Conservation (phyloP, 179 eudicot genomes). For the Actinidia arguta region DNA sequence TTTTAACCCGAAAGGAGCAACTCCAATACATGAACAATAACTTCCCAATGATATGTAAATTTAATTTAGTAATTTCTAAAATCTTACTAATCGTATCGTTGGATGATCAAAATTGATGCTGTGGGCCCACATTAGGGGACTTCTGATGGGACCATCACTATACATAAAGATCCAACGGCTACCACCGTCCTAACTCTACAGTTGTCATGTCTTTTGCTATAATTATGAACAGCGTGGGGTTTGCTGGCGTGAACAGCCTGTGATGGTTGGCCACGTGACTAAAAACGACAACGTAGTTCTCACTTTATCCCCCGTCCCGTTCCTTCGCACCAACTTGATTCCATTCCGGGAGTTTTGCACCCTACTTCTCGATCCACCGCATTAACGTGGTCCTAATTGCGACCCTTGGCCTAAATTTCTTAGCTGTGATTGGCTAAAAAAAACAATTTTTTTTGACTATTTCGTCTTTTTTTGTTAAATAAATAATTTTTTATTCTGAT, state of each 20-base stretch:
- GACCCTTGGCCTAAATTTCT: too few relatives aligned
- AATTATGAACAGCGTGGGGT: not conserved
- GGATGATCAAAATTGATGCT: conserved; percentile 9
- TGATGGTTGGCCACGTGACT: conserved; percentile 15
- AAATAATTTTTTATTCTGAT: too few relatives aligned
- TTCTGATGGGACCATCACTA: not conserved
- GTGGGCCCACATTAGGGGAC: not conserved
- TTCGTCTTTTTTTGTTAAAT: not conserved
- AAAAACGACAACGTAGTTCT: conserved; percentile 2
- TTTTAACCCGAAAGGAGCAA: too few relatives aligned
- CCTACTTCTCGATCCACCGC: not conserved
- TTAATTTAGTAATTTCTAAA: too few relatives aligned
- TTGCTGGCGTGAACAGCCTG: not conserved
- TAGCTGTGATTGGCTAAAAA: too few relatives aligned
- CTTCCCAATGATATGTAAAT: too few relatives aligned
- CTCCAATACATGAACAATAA: too few relatives aligned
- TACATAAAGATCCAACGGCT: conserved; percentile 19
- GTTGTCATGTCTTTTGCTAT: not conserved
- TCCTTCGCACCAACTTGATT: not conserved
- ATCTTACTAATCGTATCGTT: too few relatives aligned
- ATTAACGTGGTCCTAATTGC: not conserved
- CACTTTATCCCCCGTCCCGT: not conserved
- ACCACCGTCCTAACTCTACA: not conserved
- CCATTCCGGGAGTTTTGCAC: not conserved
- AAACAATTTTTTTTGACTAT: too few relatives aligned